A percentile compares a stretch with the other conserved stretches of the same genome.
phyloP scores from a whole-genome alignment of 345 rosid species.

The Gossypium arboreum region DNA sequence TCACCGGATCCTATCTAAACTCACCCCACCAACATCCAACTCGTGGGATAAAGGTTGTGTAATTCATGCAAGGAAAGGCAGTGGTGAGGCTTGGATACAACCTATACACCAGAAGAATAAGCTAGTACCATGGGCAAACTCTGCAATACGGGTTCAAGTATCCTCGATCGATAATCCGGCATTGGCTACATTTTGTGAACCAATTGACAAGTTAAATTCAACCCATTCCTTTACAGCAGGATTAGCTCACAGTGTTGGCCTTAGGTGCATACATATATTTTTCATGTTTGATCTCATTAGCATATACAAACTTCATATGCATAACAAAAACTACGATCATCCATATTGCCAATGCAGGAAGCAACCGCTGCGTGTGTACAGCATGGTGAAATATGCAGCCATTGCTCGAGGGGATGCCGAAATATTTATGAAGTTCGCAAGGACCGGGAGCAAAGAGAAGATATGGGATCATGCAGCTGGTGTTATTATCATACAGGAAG shows the following conservation, averaged over 20 bases:
- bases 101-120: constrained; percentile 35
- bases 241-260: constrained; percentile 51
- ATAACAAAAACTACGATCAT: background rate
- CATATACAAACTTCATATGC: constrained; percentile 2
- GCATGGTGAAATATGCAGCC: constrained; percentile 56
- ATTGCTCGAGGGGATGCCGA: constrained; percentile 57
- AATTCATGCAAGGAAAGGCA: constrained; percentile 41
- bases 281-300: background rate
- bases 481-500: constrained; percentile 43
- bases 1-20: constrained; percentile 44
- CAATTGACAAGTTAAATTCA: constrained; percentile 52
- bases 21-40: constrained; percentile 33
- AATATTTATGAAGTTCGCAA: constrained; percentile 51
- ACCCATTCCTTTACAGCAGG: constrained; percentile 56
- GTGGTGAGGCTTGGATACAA: constrained; percentile 52
- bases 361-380: constrained; percentile 52
- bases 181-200: constrained; percentile 55
- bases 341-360: constrained; percentile 26
- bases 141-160: constrained; percentile 38
- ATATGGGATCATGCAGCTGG: constrained; percentile 66
- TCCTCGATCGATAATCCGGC: constrained; percentile 45
- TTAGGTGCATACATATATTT: constrained; percentile 28
- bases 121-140: constrained; percentile 39
- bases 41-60: constrained; percentile 56
- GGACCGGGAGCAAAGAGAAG: constrained; percentile 55